Evolutionary conservation across 192 early-diverging fungal genomes (phyloP).

Genomic region (Helicostylum pulchrum): DNA sequence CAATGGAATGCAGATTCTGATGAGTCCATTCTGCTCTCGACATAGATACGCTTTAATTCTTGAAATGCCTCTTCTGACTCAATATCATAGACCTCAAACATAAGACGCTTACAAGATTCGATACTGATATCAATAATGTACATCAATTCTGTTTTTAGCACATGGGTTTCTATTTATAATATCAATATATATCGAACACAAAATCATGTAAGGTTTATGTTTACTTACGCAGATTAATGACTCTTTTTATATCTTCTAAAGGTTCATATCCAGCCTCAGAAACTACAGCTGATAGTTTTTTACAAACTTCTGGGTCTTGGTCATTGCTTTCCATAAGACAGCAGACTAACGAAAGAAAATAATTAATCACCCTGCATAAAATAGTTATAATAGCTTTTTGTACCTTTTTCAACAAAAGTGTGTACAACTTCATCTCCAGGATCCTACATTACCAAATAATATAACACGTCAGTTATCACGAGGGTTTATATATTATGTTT

Average conservation of each 20-base stretch:
- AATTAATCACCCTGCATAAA: neutral
- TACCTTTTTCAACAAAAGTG: conserved; percentile 1
- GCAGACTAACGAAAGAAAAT: conserved; percentile 5
- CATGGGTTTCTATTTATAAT: neutral
- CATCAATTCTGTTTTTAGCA: conserved; percentile 6
- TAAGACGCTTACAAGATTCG: neutral
- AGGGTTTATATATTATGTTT: neutral
- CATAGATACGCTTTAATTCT: conserved; percentile 1
- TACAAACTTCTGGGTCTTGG: neutral
- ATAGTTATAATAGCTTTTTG: neutral
- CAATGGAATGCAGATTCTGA: conserved; percentile 4
- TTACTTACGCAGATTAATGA: neutral
- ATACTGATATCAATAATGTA: conserved; percentile 4
- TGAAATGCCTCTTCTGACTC: conserved; percentile 4
- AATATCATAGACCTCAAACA: neutral
- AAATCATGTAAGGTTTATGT: neutral
- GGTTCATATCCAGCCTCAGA: neutral
- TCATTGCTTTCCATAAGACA: conserved; percentile 2
- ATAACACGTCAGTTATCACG: neutral
- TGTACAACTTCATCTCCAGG: conserved; percentile 15
- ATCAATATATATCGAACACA: too few species aligned
- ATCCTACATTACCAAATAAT: conserved; percentile 1
- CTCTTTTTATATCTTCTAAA: neutral
- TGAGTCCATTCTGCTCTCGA: neutral
- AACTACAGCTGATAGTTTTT: neutral